Evolutionary conservation across 768 basidiomycete species (phyloP).

Genomic region (Podaxis sp.): DNA sequence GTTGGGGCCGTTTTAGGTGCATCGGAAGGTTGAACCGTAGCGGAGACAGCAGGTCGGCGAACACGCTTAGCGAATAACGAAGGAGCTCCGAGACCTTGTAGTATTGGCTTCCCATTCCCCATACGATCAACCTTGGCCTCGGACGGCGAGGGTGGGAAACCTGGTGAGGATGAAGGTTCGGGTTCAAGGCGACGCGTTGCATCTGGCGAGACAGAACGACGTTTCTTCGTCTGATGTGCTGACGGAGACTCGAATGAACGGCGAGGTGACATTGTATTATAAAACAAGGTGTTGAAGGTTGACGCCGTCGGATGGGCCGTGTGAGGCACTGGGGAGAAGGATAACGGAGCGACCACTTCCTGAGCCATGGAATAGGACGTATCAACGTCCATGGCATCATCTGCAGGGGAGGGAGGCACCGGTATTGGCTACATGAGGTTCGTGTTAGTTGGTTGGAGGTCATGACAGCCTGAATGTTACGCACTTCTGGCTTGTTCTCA

Average conservation of each 20-base stretch:
- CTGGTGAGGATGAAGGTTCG: constrained; percentile 48
- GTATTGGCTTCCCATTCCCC: constrained; percentile 49
- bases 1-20: constrained; percentile 41
- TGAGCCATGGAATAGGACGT: constrained; percentile 40
- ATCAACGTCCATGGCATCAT: constrained; percentile 84
- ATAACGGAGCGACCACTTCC: constrained; percentile 24
- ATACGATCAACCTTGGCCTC: constrained; percentile 48
- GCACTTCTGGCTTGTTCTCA: constrained; percentile 26
- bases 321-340: constrained; percentile 37
- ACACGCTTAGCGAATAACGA: constrained; percentile 55
- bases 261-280: constrained; percentile 52
- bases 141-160: constrained; percentile 50
- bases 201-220: constrained; percentile 61
- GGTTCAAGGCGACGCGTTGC: constrained; percentile 34
- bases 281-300: constrained; percentile 62
- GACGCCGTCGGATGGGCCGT: constrained; percentile 54
- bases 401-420: constrained; percentile 43
- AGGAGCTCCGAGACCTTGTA: constrained; percentile 55
- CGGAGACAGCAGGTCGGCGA: constrained; percentile 68
- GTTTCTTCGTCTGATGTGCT: constrained; percentile 44
- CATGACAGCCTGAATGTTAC: constrained; percentile 11
- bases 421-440: constrained; percentile 32
- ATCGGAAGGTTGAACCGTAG: constrained; percentile 51
- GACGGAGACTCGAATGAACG: constrained; percentile 45
- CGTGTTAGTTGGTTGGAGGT: background rate